phyloP scores from a whole-genome alignment of 2,329 filamentous ascomycete genomes.

The Dryadomyces quercus-mongolicae region DNA sequence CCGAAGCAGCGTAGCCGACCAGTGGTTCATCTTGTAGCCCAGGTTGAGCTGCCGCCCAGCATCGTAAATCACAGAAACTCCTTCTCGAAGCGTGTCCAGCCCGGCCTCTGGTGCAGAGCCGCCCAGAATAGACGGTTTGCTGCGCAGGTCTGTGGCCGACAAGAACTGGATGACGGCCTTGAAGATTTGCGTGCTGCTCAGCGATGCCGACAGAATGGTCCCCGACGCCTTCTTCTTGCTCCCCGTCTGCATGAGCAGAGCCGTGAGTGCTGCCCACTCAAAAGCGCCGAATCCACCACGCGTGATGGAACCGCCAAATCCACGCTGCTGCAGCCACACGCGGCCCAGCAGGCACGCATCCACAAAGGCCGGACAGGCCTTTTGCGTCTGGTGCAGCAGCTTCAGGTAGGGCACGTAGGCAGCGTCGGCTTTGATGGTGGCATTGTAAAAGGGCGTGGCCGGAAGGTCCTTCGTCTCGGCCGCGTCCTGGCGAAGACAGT shows the following conservation, averaged over 20 bases:
- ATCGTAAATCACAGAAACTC: conserved; percentile 66
- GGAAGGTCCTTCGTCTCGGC: conserved; percentile 27
- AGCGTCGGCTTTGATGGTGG: conserved; percentile 66
- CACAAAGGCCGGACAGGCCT: conserved; percentile 58
- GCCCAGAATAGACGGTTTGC: conserved; percentile 48
- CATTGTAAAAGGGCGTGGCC: conserved; percentile 81
- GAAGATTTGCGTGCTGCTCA: conserved; percentile 88
- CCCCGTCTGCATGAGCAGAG: conserved; percentile 68
- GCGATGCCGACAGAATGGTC: conserved; percentile 56
- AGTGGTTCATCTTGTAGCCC: conserved; percentile 79
- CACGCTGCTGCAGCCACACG: conserved; percentile 81
- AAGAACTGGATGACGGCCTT: conserved; percentile 88
- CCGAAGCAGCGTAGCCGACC: conserved; percentile 65
- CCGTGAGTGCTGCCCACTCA: conserved; percentile 75
- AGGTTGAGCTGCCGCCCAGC: conserved; percentile 63
- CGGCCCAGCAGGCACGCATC: conserved; percentile 80
- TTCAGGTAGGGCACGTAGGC: conserved; percentile 65
- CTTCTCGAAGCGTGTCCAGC: conserved; percentile 23
- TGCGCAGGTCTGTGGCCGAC: conserved; percentile 57
- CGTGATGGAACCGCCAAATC: conserved; percentile 57
- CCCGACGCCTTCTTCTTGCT: conserved; percentile 36
- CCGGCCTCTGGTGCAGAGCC: conserved; percentile 25
- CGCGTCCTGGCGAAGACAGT: conserved; percentile 51
- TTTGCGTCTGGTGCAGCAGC: conserved; percentile 56
- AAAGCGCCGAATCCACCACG: conserved; percentile 84